Base-by-base conservation (phyloP, 2,329 filamentous ascomycete genomes). In the Botrytis galanthina region DNA sequence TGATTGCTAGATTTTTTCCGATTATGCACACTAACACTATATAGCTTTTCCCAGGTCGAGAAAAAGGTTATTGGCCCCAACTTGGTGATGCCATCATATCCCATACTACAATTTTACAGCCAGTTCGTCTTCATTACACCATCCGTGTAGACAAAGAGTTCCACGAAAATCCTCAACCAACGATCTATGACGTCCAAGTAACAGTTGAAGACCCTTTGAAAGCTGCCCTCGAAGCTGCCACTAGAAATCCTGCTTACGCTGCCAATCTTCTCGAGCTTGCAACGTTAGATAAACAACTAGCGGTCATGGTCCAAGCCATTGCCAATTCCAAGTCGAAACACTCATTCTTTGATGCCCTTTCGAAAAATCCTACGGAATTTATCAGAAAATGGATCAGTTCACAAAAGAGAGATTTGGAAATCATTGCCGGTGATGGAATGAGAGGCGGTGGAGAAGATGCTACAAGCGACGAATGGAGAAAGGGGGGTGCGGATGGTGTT, bases 121-220 rank as follows among this genome's bases (percentile, higher is more conserved):
- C 96, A 0, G 88, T 98, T 80, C 91, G 92, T 79, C 88, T 99
- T 48, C 87, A 90, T 35, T 99, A 98, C 84, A 99, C 95, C 14
- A 96, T 99, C 81, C 93, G 95, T 74, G 92, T 98, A 59, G 96
- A 99, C 82, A 87, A 93, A 79, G 89, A 91, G 14, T 95, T 95
- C 80, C 91, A 95, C 80, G 90, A 89, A 77, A 84, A 90, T 73
- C 91, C 93, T 6, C 86, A 89, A 70, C 91, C 93, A 1, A 98
- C 95, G 9, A 86, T 98, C 78, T 98, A 98, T 84, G 95, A 98
- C 82, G 87, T 99, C 66, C 91, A 91, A 78, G 93, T 99, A 63
- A 87, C 90, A 1, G 88, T 97, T 26, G 93, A 97, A 78, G 94
- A 97, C 80, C 93, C 95, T 1, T 86, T 97, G 68, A 90, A 91